Conservation (phyloP, 2,329 filamentous ascomycete species). For the Lizonia empirigonia region DNA sequence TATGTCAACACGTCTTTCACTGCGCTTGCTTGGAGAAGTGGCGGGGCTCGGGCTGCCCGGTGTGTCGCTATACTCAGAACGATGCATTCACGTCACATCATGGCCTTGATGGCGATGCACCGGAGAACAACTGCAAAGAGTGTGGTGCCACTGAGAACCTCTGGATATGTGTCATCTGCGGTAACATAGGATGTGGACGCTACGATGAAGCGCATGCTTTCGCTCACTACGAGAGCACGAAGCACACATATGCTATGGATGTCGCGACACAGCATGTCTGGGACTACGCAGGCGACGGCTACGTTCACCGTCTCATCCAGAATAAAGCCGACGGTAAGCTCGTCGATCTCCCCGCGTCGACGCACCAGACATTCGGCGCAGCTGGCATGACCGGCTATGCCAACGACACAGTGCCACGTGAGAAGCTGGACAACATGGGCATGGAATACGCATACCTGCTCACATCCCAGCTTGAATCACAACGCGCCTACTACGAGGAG, state of each 20-base stretch:
- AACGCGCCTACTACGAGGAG: constrained; percentile 92
- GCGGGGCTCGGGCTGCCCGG: constrained; percentile 91
- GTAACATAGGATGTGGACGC: constrained; percentile 87
- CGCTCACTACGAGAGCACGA: constrained; percentile 87
- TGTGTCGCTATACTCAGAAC: constrained; percentile 86
- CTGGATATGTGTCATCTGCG: constrained; percentile 95
- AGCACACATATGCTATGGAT: constrained; percentile 91
- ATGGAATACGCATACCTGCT: constrained; percentile 94
- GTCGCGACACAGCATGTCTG: constrained; percentile 93
- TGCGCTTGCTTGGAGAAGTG: constrained; percentile 96
- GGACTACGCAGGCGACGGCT: constrained; percentile 95
- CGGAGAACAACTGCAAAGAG: constrained; percentile 75
- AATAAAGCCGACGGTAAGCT: constrained; percentile 92
- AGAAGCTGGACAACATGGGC: constrained; percentile 78
- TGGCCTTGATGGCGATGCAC: constrained; percentile 47
- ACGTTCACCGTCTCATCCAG: constrained; percentile 93
- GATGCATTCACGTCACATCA: constrained; percentile 48
- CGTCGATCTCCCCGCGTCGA: constrained; percentile 76
- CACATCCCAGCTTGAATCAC: constrained; percentile 89
- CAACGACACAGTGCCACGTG: constrained; percentile 72
- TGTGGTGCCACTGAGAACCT: constrained; percentile 83
- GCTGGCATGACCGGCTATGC: constrained; percentile 53
- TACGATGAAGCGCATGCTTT: constrained; percentile 95
- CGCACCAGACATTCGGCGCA: constrained; percentile 28
- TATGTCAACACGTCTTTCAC: constrained; percentile 97